Base-by-base conservation (phyloP, 202 grass and related monocot genomes). In the Hordeum pubiflorum region DNA sequence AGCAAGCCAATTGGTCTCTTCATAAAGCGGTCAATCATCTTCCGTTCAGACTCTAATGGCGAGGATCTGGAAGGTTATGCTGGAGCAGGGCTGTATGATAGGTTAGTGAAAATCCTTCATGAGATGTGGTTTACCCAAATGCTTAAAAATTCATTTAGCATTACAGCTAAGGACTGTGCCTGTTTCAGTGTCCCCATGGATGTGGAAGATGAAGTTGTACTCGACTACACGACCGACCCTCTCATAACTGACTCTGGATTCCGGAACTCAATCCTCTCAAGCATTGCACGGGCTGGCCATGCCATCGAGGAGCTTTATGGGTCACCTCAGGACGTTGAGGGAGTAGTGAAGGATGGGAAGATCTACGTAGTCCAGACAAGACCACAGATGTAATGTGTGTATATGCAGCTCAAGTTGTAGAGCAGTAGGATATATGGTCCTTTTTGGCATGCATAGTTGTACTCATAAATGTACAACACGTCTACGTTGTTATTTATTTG, bases 61-160 rank as follows among this genome's bases (percentile, higher is more conserved):
- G 96, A 99, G 81, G 96, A 99, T 87, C 81, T 99, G 70, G 96
- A 99, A 93, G 92, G 92, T 76, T 99, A 99, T 48, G 96, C 96
- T 75, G 96, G 96, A 79, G 96, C 96, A 63, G 96, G 92, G 60
- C 86, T 98, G 39, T 98, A 98, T 59, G 96, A 98, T 65, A 98
- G 96, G 92, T 98, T 63, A 67, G 50, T 44, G 57, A 27, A 60
- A 77, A 20, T 48, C 54, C 15, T 61, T 67, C 38, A 27, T 63
- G 57, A 21, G 75, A 80, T 4, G 1, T 54, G 43, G 20, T 39
- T 58, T 39, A 12, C 24, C 2, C 18, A 88, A 21, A 27, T 70
- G 11, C 17, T 77, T 72, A 60, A 79, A 60, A 37, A 11, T 72
- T 50, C 10, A 20, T 74, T 73, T 85, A 32, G 40, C 23, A 60